Percentiles rank a stretch among this genome's conserved stretches.
These are phyloP conservation scores for Pogostemon cablin DNA, from an alignment of 257 asterid species.

Conservation along the genomic window DNA sequence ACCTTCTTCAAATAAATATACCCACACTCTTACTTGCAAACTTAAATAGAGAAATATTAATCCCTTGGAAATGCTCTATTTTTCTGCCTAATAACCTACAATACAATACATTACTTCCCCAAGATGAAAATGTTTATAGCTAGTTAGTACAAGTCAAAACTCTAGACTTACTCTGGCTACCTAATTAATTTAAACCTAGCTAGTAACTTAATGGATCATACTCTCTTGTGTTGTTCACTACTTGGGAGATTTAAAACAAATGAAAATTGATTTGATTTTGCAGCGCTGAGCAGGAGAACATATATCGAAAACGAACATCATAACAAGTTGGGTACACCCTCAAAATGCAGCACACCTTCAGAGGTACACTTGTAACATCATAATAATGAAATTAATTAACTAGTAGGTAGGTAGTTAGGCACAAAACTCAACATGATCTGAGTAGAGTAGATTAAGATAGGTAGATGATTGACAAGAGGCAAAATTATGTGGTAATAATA, in stretches of 20 bases:
- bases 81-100: no score
- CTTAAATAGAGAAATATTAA: no score
- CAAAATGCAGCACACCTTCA: conserved; percentile 40
- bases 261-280: conserved; percentile 20
- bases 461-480: background rate
- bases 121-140: background rate
- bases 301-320: conserved; percentile 42
- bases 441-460: background rate
- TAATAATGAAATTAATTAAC: background rate
- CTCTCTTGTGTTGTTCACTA: conserved; percentile 7
- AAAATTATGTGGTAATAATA: conserved; percentile 49
- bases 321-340: conserved; percentile 36
- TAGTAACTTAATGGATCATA: background rate
- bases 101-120: conserved; percentile 3
- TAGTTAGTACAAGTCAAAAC: conserved; percentile 10
- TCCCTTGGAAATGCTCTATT: no score
- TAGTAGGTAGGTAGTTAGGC: background rate
- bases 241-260: background rate
- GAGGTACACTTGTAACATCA: conserved; percentile 36
- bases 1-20: no score
- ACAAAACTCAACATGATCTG: no score
- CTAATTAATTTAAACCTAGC: background rate
- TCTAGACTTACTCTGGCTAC: background rate
- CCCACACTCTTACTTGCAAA: no score
- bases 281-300: conserved; percentile 46